Evolutionary conservation across 148 eudicot genomes (phyloP).

Genomic region (Arbutus unedo): DNA sequence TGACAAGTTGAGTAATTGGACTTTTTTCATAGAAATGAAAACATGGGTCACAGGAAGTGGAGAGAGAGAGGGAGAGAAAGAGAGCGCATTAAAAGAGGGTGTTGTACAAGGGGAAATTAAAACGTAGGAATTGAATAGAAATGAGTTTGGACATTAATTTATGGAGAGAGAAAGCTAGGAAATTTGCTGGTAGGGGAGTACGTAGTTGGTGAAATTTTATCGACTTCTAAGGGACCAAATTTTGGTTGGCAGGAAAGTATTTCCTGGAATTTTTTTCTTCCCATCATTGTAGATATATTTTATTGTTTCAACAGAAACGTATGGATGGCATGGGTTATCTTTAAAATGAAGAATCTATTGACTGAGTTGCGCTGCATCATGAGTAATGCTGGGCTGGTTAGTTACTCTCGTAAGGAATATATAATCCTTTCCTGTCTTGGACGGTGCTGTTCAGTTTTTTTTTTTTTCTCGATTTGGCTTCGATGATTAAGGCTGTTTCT

Average conservation of each 20-base stretch:
- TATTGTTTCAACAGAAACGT: too few relatives aligned
- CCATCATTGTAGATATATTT: background rate
- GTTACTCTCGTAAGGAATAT: background rate
- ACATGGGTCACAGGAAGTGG: background rate
- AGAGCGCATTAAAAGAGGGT: background rate
- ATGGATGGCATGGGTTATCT: background rate
- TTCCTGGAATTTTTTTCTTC: background rate
- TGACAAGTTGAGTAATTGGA: background rate
- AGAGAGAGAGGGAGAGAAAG: background rate
- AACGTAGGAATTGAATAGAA: constrained; percentile 11
- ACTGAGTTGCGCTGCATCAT: background rate
- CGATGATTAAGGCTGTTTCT: too few relatives aligned
- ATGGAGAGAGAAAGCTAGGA: background rate
- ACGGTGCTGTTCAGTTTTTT: too few relatives aligned
- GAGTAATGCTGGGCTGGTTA: background rate
- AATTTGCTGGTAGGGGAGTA: background rate
- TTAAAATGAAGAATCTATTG: background rate
- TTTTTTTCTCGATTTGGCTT: too few relatives aligned
- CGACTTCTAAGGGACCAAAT: background rate
- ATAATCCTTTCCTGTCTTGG: too few relatives aligned
- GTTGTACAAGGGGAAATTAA: background rate
- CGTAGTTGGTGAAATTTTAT: constrained; percentile 16
- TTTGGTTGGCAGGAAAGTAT: constrained; percentile 11
- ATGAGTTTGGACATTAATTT: background rate
- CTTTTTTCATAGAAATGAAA: background rate